phyloP scores from a whole-genome alignment of 1,284 basidiomycete genomes.

The Ceratobasidium sp. region DNA sequence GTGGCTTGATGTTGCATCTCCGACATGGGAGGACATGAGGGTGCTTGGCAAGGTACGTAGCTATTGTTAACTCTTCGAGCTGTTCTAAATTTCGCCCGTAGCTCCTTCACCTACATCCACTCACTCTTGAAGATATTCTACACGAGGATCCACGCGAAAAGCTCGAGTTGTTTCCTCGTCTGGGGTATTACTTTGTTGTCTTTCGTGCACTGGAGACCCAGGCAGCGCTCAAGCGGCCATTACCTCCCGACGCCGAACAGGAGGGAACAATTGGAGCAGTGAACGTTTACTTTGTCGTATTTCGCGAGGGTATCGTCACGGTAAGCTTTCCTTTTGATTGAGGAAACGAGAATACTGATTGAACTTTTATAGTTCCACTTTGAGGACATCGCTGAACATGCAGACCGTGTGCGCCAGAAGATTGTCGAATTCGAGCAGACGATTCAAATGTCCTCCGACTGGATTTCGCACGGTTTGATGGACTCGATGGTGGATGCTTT shows the following conservation, averaged over 20 bases:
- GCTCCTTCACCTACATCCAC: slow-evolving; percentile 90
- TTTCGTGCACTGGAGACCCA: slow-evolving; percentile 81
- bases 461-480: slow-evolving; percentile 94
- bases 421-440: slow-evolving; percentile 71
- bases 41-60: slow-evolving; percentile 81
- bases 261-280: slow-evolving; percentile 74
- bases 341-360: slow-evolving; percentile 12
- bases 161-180: slow-evolving; percentile 86
- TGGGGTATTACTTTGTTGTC: slow-evolving; percentile 95
- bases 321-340: slow-evolving; percentile 64
- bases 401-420: slow-evolving; percentile 80
- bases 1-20: slow-evolving; percentile 94
- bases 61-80: slow-evolving; percentile 17
- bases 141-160: slow-evolving; percentile 96
- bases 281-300: slow-evolving; percentile 91
- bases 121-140: slow-evolving; percentile 96
- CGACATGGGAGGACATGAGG: slow-evolving; percentile 90
- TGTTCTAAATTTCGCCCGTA: slow-evolving; percentile 54
- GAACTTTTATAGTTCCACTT: slow-evolving; percentile 81
- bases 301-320: slow-evolving; percentile 89
- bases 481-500: slow-evolving; percentile 97
- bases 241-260: slow-evolving; percentile 56
- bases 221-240: slow-evolving; percentile 28
- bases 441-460: slow-evolving; percentile 81
- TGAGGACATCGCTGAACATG: slow-evolving; percentile 90